These are phyloP conservation scores for Mycogone perniciosa DNA, from an alignment of 2,329 filamentous ascomycete genomes.

Conservation along the genomic window DNA sequence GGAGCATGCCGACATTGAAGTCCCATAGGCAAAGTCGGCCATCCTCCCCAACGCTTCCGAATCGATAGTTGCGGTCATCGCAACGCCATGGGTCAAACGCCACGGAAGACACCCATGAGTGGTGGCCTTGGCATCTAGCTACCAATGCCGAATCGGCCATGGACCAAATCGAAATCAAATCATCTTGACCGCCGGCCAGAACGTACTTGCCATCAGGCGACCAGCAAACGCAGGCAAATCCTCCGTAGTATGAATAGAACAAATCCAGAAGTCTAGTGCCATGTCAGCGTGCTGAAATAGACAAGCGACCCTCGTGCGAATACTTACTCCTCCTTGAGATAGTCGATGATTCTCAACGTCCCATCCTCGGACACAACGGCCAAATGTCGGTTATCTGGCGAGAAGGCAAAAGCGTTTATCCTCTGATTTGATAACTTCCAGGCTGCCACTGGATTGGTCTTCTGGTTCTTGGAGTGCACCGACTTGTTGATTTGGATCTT, in stretches of 20 bases:
- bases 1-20: constrained; percentile 94
- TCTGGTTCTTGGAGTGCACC: constrained; percentile 88
- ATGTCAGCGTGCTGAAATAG: constrained; percentile 10
- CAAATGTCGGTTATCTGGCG: constrained; percentile 78
- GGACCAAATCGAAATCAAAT: constrained; percentile 94
- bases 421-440: constrained; percentile 91
- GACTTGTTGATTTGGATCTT: constrained; percentile 77
- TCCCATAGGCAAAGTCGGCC: constrained; percentile 90
- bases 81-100: constrained; percentile 97
- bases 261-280: constrained; percentile 67
- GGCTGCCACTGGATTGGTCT: constrained; percentile 81
- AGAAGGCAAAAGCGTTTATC: constrained; percentile 88
- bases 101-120: constrained; percentile 90
- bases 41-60: constrained; percentile 94
- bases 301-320: not conserved
- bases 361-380: constrained; percentile 91
- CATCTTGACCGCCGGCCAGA: constrained; percentile 90
- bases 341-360: constrained; percentile 83
- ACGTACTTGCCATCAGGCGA: constrained; percentile 96
- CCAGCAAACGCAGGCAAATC: constrained; percentile 90
- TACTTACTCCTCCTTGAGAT: constrained; percentile 76
- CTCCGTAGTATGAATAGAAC: constrained; percentile 89
- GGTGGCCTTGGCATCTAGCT: constrained; percentile 88
- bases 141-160: constrained; percentile 77
- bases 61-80: constrained; percentile 89